Base-by-base conservation (phyloP, 2,329 filamentous ascomycete species). In the Verruconis gallopava region DNA sequence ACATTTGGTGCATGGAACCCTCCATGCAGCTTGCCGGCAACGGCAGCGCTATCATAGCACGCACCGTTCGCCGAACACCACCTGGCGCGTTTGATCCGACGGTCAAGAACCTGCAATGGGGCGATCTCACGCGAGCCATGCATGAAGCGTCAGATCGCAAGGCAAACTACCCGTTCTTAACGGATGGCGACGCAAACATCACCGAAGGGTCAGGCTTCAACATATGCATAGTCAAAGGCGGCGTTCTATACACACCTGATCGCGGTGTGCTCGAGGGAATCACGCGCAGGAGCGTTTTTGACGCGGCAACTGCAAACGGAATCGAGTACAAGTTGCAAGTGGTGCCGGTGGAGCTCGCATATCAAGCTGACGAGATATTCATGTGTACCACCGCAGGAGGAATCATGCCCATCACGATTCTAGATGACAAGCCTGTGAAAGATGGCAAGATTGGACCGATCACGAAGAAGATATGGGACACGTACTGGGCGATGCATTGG, bases 351-450 rank as follows among this genome's bases (percentile, higher is more conserved):
- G 56, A 65, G 12, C 6, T 56, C 25, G 58, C 54, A 0, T 71
- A 69, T 37, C 39, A 60, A 4, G 53, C 56, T 0, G 68, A 72
- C 43, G 69, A 72, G 53, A 59, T 71, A 3, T 63, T 72, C 21
- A 70, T 71, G 67, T 69, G 61, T 45, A 72, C 68, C 0, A 72
- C 69, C 12, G 68, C 69, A 0, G 69, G 69, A 1, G 69, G 69
- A 0, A 61, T 72, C 14, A 72, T 72, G 68, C 68, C 68, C 0
- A 69, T 72, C 19, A 69, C 65, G 0, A 45, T 41, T 0, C 51
- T 72, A 2, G 69, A 72, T 48, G 67, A 61, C 0, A 47, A 58
- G 40, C 55, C 57, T 0, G 53, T 72, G 0, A 58, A 56, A 2
- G 55, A 55, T 42, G 68, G 67, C 1, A 58, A 62, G 48, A 43